These are phyloP conservation scores for Trichosporon sp. DNA, from an alignment of 1,284 basidiomycete genomes.

Conservation along the genomic window DNA sequence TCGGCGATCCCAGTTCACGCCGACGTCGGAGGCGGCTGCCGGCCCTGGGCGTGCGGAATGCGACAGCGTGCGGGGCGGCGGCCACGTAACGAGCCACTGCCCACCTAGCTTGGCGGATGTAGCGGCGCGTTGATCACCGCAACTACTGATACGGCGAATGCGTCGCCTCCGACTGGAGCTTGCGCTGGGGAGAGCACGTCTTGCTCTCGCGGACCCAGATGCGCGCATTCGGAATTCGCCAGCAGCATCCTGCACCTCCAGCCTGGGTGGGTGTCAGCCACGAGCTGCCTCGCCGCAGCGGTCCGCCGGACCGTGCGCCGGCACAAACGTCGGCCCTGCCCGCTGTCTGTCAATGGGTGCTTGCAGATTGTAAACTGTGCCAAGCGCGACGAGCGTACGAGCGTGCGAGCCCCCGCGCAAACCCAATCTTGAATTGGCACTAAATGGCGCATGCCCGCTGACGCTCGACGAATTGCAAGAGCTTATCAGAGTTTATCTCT, in stretches of 20 bases:
- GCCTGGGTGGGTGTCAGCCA: neutral
- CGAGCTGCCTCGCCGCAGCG: neutral
- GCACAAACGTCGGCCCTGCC: neutral
- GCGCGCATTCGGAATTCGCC: neutral
- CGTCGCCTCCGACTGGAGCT: neutral
- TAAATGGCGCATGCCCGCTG: neutral
- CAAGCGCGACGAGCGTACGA: neutral
- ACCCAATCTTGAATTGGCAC: neutral
- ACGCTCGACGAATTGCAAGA: too few species aligned
- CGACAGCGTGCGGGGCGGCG: neutral
- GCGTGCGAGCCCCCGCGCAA: neutral
- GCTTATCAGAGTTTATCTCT: too few species aligned
- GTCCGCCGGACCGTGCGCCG: neutral
- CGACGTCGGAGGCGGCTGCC: neutral
- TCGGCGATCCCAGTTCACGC: neutral
- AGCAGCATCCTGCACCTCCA: neutral
- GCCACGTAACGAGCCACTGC: neutral
- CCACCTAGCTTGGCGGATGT: neutral
- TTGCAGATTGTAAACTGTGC: neutral
- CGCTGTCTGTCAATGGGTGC: too few species aligned
- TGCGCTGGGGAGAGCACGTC: neutral
- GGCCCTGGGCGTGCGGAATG: neutral
- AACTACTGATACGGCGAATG: neutral
- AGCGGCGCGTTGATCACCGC: neutral
- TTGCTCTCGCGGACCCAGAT: neutral